These are phyloP conservation scores for Alisma plantagoaquatica DNA, from an alignment of 106 monocot genomes.

Conservation along the genomic window DNA sequence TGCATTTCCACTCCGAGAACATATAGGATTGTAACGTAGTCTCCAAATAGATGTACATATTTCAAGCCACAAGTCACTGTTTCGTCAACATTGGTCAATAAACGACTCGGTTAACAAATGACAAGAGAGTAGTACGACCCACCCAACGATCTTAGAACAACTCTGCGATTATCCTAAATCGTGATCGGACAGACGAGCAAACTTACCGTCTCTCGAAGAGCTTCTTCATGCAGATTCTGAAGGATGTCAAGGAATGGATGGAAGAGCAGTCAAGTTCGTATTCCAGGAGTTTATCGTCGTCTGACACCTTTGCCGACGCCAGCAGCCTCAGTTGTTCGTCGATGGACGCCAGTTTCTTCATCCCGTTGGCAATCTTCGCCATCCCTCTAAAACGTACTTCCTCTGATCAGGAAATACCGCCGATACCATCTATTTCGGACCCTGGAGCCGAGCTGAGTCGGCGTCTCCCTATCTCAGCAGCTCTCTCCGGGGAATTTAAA, in stretches of 20 bases:
- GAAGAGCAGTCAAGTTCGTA: constrained; percentile 76
- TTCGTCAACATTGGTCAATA: not conserved
- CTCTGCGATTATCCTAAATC: not conserved
- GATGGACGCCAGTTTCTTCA: constrained; percentile 67
- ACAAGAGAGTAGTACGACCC: not conserved
- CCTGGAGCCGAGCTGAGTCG: too few relatives aligned
- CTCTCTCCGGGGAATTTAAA: too few relatives aligned
- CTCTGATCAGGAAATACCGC: too few relatives aligned
- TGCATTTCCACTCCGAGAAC: not conserved
- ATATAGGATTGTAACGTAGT: not conserved
- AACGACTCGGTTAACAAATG: not conserved
- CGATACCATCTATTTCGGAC: too few relatives aligned
- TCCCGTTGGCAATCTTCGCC: constrained; percentile 16
- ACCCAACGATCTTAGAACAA: not conserved
- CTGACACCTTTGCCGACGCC: constrained; percentile 78
- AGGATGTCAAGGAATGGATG: constrained; percentile 90
- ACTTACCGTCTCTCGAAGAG: constrained; percentile 62
- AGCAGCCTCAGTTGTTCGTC: constrained; percentile 78
- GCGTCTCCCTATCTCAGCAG: too few relatives aligned
- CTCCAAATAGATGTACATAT: not conserved
- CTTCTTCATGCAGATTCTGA: constrained; percentile 64
- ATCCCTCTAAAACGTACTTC: too few relatives aligned
- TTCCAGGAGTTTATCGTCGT: constrained; percentile 87
- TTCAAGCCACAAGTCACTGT: not conserved
- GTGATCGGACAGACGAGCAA: not conserved